Percentiles rank a stretch among this genome's conserved stretches.
These are phyloP conservation scores for Musa beccarii DNA, from an alignment of 176 grass and related monocot genomes.

Conservation along the genomic window DNA sequence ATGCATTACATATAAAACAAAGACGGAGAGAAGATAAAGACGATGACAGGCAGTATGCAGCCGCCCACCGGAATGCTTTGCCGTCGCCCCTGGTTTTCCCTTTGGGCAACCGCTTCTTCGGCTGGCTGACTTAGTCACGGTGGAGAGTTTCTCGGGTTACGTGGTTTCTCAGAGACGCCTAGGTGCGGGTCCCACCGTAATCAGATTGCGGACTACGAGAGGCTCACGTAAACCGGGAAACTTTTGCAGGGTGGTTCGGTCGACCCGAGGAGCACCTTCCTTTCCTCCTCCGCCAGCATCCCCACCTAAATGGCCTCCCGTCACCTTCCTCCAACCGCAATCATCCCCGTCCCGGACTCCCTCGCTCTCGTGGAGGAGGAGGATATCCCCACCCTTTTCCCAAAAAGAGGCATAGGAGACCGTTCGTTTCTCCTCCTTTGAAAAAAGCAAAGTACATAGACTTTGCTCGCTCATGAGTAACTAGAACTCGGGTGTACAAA, in stretches of 20 bases:
- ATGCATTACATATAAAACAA: too few relatives aligned
- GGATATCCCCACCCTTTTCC: background rate
- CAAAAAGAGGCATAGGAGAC: background rate
- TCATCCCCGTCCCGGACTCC: background rate
- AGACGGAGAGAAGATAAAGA: background rate
- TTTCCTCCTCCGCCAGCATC: too few relatives aligned
- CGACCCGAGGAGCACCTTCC: too few relatives aligned
- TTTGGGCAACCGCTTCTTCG: too few relatives aligned
- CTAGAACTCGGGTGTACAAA: background rate
- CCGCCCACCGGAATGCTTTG: constrained; percentile 14
- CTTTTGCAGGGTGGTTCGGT: too few relatives aligned
- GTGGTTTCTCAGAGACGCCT: too few relatives aligned
- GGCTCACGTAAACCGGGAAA: too few relatives aligned
- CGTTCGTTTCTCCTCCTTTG: background rate
- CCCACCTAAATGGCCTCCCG: background rate
- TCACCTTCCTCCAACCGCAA: background rate
- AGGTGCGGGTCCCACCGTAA: too few relatives aligned
- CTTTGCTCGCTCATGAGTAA: background rate
- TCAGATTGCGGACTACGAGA: too few relatives aligned
- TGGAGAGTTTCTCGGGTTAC: too few relatives aligned
- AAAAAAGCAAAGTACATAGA: background rate
- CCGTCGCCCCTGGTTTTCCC: constrained; percentile 10
- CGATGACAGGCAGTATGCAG: constrained; percentile 6
- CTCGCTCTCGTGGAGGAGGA: too few relatives aligned
- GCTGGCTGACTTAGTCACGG: too few relatives aligned